Evolutionary conservation across 2,329 filamentous ascomycete species (phyloP).

Genomic region (Cryphonectria radicalis): DNA sequence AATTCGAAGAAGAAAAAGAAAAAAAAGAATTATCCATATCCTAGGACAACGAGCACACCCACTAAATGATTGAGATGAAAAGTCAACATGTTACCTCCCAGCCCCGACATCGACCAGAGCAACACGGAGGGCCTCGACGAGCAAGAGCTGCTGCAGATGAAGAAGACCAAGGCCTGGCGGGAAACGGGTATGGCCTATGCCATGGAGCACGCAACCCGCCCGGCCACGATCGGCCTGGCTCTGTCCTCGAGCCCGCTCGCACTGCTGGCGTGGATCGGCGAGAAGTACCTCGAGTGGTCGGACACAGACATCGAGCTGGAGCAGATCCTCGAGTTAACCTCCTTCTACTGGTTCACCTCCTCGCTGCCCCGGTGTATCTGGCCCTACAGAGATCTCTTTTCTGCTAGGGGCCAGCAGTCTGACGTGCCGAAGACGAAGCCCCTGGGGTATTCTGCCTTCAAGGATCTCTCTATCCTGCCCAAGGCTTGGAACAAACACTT

Average conservation of each 20-base stretch:
- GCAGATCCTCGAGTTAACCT: slow-evolving; percentile 53
- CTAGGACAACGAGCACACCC: no score
- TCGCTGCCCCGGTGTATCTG: slow-evolving; percentile 53
- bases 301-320: slow-evolving; percentile 45
- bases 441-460: slow-evolving; percentile 51
- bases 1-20: no score
- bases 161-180: slow-evolving; percentile 44
- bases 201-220: slow-evolving; percentile 55
- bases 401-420: background rate
- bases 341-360: slow-evolving; percentile 60
- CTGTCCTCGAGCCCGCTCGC: slow-evolving; percentile 58
- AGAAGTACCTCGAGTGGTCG: slow-evolving; percentile 60
- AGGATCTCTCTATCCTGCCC: slow-evolving; percentile 46
- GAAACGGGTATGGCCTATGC: slow-evolving; percentile 53
- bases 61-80: no score
- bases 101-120: background rate
- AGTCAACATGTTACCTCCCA: background rate
- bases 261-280: slow-evolving; percentile 60
- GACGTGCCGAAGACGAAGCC: slow-evolving; percentile 42
- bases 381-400: slow-evolving; percentile 47
- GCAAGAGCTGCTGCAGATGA: slow-evolving; percentile 43
- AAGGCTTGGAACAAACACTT: slow-evolving; percentile 38
- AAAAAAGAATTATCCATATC: no score
- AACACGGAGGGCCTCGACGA: slow-evolving; percentile 30
- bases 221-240: slow-evolving; percentile 60